Base-by-base conservation (phyloP, 306 rosid species). In the Rosa lucieae region DNA sequence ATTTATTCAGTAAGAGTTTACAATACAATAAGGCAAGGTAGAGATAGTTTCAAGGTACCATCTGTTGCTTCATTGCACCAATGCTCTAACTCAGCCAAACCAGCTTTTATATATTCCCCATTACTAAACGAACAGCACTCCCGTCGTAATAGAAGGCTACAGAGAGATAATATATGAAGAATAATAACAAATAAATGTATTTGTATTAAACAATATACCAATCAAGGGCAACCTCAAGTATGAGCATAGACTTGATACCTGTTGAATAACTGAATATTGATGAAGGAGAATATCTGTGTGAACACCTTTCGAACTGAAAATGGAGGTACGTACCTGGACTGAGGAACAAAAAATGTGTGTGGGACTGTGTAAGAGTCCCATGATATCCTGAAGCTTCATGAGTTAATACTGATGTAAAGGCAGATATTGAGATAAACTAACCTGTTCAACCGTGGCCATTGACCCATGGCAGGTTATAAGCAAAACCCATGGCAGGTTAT, bases 61-160 rank as follows among this genome's bases (percentile, higher is more conserved):
- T 91, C 98, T 0, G 99, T 93, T 75, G 98, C 99, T 71, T 78
- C 92, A 51, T 82, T 55, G 47, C 99, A 96, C 98, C 99, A 96
- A 53, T 88, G 97, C 79, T 96, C 99, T 72, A 96, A 79, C 86
- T 96, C 98, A 81, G 96, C 98, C 87, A 96, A 87, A 72, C 99
- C 99, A 52, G 99, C 92, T 85, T 91, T 93, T 61, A 96, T 94
- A 70, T 91, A 96, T 78, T 96, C 99, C 39, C 99, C 98, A 6
- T 96, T 96, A 82, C 99, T 96, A 86, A 96, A 96, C 10, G 99
- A 96, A 82, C 99, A 96, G 77, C 99, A 96, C 87, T 96, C 99
- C 0, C 98, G 96, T 78, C 98, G 92, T 91, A 96, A 84, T 77
- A 96, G 88, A 84, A 96, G 97, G 77, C 99, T 96, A 92, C 89